Conservation (phyloP, 2,329 filamentous ascomycete species). For the Hypoxylon sp. region DNA sequence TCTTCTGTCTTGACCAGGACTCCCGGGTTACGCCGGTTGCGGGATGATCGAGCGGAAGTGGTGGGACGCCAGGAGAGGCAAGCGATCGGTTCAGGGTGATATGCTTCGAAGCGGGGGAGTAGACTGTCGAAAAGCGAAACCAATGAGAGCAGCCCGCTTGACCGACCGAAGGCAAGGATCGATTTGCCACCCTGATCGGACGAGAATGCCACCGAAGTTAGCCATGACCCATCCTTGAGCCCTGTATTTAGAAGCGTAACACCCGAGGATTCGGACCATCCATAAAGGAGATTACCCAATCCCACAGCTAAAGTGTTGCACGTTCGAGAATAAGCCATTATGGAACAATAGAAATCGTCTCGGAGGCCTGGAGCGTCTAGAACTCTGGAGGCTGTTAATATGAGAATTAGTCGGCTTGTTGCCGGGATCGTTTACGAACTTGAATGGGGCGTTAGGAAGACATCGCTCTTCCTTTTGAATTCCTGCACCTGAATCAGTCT, state of each 20-base stretch:
- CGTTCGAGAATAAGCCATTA: conserved; percentile 85
- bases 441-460: conserved; percentile 82
- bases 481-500: conserved; percentile 40
- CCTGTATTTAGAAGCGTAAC: conserved; percentile 70
- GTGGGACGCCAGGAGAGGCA: conserved; percentile 86
- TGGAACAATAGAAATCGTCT: conserved; percentile 96
- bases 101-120: conserved; percentile 79
- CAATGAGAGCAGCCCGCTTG: conserved; percentile 81
- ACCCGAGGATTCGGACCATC: conserved; percentile 85
- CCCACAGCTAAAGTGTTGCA: conserved; percentile 86
- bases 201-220: conserved; percentile 93
- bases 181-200: conserved; percentile 80
- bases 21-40: conserved; percentile 63
- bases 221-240: conserved; percentile 66
- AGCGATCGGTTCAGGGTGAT: conserved; percentile 80
- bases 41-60: conserved; percentile 66
- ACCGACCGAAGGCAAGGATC: conserved; percentile 88
- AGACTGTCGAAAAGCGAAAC: conserved; percentile 81
- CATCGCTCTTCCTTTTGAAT: conserved; percentile 56
- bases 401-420: neutral
- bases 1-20: conserved; percentile 80
- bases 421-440: conserved; percentile 64
- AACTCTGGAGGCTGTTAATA: conserved; percentile 69
- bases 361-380: conserved; percentile 90
- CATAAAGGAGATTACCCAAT: conserved; percentile 82